phyloP scores from a whole-genome alignment of 164 flowering plant genomes.

The Piper longum region DNA sequence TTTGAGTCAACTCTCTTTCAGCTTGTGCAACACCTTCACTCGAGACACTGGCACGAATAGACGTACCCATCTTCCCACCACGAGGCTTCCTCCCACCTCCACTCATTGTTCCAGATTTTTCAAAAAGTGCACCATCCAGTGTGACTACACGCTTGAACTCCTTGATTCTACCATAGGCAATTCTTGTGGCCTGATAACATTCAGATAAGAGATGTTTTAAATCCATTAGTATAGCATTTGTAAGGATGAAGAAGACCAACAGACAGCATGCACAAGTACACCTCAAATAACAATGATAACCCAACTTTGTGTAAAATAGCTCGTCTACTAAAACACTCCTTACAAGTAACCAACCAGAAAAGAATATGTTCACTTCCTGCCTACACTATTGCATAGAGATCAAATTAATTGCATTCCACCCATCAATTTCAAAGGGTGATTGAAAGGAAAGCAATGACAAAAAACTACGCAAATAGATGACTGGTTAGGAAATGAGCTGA shows the following conservation, averaged over 20 bases:
- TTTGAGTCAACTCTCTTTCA: conserved; percentile 47
- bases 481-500: too few relatives aligned
- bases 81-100: conserved; percentile 93
- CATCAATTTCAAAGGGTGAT: too few relatives aligned
- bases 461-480: too few relatives aligned
- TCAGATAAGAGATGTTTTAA: neutral
- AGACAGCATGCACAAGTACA: neutral
- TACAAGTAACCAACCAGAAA: too few relatives aligned
- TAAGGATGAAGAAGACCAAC: too few relatives aligned
- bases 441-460: too few relatives aligned
- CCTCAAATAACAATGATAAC: neutral
- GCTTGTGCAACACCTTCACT: conserved; percentile 57
- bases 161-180: conserved; percentile 66
- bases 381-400: too few relatives aligned
- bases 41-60: conserved; percentile 76
- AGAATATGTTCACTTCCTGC: too few relatives aligned
- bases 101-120: conserved; percentile 94
- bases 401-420: too few relatives aligned
- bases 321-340: too few relatives aligned
- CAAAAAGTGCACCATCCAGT: conserved; percentile 86
- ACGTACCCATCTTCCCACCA: conserved; percentile 94
- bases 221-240: neutral
- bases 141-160: conserved; percentile 88
- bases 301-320: neutral
- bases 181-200: conserved; percentile 58